Evolutionary conservation across 352 stramenopile genomes (phyloP), one percentile per base, ranked within the genome.

Genomic region (Phytophthora brassicae): DNA sequence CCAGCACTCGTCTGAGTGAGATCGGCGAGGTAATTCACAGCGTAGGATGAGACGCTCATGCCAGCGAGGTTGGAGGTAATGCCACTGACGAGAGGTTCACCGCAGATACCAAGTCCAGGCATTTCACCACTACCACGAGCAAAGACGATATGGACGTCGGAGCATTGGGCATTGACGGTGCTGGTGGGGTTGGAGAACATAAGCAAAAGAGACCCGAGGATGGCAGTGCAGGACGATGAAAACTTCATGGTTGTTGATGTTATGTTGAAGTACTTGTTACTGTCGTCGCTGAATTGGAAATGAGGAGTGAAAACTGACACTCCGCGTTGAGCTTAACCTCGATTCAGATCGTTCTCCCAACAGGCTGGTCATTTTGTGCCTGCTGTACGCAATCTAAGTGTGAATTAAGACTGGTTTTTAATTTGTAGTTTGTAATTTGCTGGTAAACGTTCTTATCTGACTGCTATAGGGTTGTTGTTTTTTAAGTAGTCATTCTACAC

Each of bases 81-180:
- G n/a, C n/a, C n/a, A n/a, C n/a, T n/a, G n/a, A n/a, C n/a, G n/a
- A n/a, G n/a, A n/a, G n/a, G n/a, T n/a, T n/a, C n/a, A n/a, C n/a
- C n/a, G n/a, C n/a, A n/a, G n/a, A n/a, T n/a, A n/a, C n/a, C n/a
- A n/a, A n/a, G n/a, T n/a, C n/a, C n/a, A n/a, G n/a, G n/a, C n/a
- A n/a, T n/a, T n/a, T n/a, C n/a, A n/a, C n/a, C n/a, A n/a, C n/a
- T n/a, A n/a, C n/a, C n/a, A n/a, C n/a, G n/a, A n/a, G n/a, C n/a
- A n/a, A n/a, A n/a, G n/a, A n/a, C n/a, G n/a, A n/a, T 72, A 44
- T 72, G 58, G 0, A 72, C 64, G 31, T 72, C 64, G 11, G 64
- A 68, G n/a, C 64, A 72, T 17, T 71, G 26, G 1, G 60, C 60
- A 6, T 54, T 28, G 29, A 42, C 47, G n/a, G 44, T 13, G 28